phyloP scores from a whole-genome alignment of 73 alveolate genomes.

The Paramecium sexaurelia region DNA sequence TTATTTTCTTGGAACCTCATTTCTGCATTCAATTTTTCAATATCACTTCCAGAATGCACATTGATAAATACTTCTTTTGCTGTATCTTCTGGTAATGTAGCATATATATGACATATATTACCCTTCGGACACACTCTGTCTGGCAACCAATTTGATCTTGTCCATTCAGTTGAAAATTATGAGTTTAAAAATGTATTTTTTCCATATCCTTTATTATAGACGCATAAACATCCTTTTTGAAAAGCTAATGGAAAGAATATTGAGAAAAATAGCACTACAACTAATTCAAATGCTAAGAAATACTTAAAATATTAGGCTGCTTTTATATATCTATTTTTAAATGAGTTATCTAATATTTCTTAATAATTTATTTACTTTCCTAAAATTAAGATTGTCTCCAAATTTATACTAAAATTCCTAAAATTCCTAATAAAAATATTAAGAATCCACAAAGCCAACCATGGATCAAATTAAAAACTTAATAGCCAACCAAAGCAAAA shows the following conservation, averaged over 20 bases:
- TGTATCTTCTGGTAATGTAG: slow-evolving; percentile 57
- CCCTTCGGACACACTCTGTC: slow-evolving; percentile 33
- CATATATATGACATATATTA: slow-evolving; percentile 58
- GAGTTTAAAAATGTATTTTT: background rate
- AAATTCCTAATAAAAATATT: background rate
- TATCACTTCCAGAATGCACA: slow-evolving; percentile 58
- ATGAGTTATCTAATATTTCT: background rate
- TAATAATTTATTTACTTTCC: background rate
- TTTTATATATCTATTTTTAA: background rate
- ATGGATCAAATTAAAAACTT: background rate
- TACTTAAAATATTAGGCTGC: background rate
- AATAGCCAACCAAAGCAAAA: background rate
- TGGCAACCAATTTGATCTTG: slow-evolving; percentile 39
- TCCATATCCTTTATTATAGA: slow-evolving; percentile 4
- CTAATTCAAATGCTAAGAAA: background rate
- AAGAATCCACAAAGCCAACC: background rate
- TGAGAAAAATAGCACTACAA: background rate
- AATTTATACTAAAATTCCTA: background rate
- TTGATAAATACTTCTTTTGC: slow-evolving; percentile 52
- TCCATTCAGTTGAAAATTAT: slow-evolving; percentile 39
- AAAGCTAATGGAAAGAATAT: slow-evolving; percentile 11
- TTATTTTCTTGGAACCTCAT: background rate
- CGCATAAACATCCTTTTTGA: slow-evolving; percentile 39
- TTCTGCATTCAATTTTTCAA: background rate
- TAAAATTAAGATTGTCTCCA: background rate